Evolutionary conservation across 2,329 filamentous ascomycete genomes (phyloP), one percentile per base, ranked within the genome.

Genomic region (Pleurostoma richardsiae): DNA sequence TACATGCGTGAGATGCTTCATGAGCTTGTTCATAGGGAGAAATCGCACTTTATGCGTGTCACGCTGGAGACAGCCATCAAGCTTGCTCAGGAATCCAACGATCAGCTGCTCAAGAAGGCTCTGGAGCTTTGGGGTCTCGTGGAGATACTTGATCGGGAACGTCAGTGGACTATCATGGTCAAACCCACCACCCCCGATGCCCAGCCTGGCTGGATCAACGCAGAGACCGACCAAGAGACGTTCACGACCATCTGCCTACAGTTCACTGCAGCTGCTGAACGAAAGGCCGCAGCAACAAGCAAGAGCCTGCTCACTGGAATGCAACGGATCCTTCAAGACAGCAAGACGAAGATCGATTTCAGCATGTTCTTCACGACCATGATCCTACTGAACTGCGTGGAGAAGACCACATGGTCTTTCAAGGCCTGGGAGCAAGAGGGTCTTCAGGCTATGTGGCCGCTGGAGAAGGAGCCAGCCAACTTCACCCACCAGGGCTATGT

Each of bases 341-440:
- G 77, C 62, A 80, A 82, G 56, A 73, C 72, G 47, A 79, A 75
- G 54, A 72, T 80, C 45, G 76, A 76, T 30, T 83, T 82, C 56
- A 74, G 74, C 53, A 77, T 82, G 63, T 85, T 82, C 55, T 72
- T 85, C 27, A 76, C 80, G 3, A 74, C 79, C 3, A 62, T 85
- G 46, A 76, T 85, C 45, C 76, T 85, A 51, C 72, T 85, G 42
- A 83, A 83, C 56, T 83, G 80, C 53, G 71, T 85, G 10, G 82
- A 86, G 58, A 85, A 85, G 64, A 81, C 80, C 0, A 85, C 81
- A 0, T 86, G 82, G 82, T 77, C 79, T 1, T 85, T 85, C 65
- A 83, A 83, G 52, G 80, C 79, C 2, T 86, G 81, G 80, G 80
- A 84, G 54, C 78, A 84, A 58, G 74, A 80, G 46, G 76, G 77